Base-by-base conservation (phyloP, 352 stramenopile species). In the Pythium oligandrum region DNA sequence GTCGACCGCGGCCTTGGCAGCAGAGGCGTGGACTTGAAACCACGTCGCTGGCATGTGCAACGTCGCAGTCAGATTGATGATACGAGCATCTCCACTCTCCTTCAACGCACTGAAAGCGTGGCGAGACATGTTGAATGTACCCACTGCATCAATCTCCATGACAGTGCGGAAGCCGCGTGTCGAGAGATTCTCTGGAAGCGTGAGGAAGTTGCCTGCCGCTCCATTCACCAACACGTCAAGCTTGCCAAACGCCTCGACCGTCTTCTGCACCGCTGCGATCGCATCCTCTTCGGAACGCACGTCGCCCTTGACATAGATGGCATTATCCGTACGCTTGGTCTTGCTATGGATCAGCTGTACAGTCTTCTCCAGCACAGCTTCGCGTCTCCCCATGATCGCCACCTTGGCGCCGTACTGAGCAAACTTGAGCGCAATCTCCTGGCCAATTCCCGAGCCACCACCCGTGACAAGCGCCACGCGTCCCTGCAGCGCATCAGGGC, bases 11-110 rank as follows among this genome's bases (percentile, higher is more conserved):
- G 88, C 86, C 71, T 99, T 99, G 26, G 96, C 95, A 0, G 95
- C 93, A 34, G 85, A 97, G 6, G 96, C 93, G 66, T 99, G 96
- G 33, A 89, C 86, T 67, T 99, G 95, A 75, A 95, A 98, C 73
- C 85, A 96, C 37, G 93, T 98, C 11, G 86, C 88, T 3, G 86
- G 78, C 48, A 90, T 83, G 60, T 98, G 90, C 63, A 98, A 68
- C 51, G 89, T 97, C 57, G 93, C 93, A 4, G 81, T 97, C 63
- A 99, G 98, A 75, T 98, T 98, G 55, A 99, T 78, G 56, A 98
- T 96, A 40, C 80, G 68, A 31, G 78, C 83, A 48, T 86, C 75
- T 12, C 68, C 68, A 52, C 67, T 77, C 10, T 70, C 69, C 48
- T 83, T 83, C 40, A 98, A 73, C n/a, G 71, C 68, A 5, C 83